Evolutionary conservation across 2,329 filamentous ascomycete genomes (phyloP), one percentile per base, ranked within the genome.

Genomic region (Fusarium solani-melongenae): DNA sequence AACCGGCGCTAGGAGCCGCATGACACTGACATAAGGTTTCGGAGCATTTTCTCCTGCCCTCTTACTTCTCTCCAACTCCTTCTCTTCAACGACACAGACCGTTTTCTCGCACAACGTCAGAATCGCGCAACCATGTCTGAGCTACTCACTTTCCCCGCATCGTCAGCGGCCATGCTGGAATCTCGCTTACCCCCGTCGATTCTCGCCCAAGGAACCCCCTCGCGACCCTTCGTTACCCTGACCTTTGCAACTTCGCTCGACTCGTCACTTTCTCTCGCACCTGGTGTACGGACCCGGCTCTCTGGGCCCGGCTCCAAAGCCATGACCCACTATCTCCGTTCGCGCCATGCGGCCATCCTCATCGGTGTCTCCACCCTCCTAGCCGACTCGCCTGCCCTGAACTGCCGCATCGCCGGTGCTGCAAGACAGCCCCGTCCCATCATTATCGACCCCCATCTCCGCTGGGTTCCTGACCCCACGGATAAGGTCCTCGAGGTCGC

Each of bases 221-320:
- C 41, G 2, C 76, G 80, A 11, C 85, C 86, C 12, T 89, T 88
- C 79, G 88, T 94, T 58, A 98, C 95, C 3, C 87, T 98, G 44
- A 98, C 96, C 14, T 98, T 95, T 82, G 96, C 96, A 24, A 93
- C 92, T 8, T 98, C 95, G 5, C 92, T 99, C 75, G 96, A 98
- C 84, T 92, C 93, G 44, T 90, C 91, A 62, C 88, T 97, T 59
- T 90, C 95, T 2, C 87, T 96, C 31, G 88, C 92, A 0, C 94
- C 94, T 0, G 95, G 95, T 15, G 87, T 91, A n/a, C 93, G 93
- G 74, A 98, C 96, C 3, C 86, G 89, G 0, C 89, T 98, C 15
- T 98, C 96, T 1, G 95, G 95, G 5, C 89, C 92, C 0, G 87
- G 92, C 72, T 94, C 94, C 39, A 98, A 98, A 82, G 89, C 93